Base-by-base conservation (phyloP, 1,284 basidiomycete genomes). In the Microbotryum scabiosae region DNA sequence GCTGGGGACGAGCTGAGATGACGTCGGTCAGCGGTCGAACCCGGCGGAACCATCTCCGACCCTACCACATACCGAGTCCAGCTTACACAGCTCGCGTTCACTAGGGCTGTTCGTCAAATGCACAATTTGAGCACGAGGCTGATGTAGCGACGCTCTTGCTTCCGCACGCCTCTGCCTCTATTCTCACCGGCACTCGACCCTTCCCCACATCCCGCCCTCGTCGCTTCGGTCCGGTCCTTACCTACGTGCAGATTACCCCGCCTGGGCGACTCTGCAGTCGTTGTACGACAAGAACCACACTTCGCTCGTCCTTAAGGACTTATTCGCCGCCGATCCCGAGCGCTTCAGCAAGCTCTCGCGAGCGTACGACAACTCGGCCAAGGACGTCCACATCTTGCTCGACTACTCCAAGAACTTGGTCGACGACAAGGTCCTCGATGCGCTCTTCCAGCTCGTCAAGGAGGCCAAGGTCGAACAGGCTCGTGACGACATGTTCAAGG, bases 361-460 rank as follows among this genome's bases (percentile, higher is more conserved):
- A 65, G 80, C 85, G 67, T 98, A 90, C 79, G 81, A 69, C 79
- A 62, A 83, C 85, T 57, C 76, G 79, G 82, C 83, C 53, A 81
- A 85, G 41, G 80, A 83, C 65, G 85, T 87, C 60, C 85, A 86
- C 57, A 82, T 98, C 78, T 82, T 98, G 64, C 82, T 97, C 73
- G 94, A 98, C 78, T 96, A 88, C 79, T 94, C 90, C 73, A 98
- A 98, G 80, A 97, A 98, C 78, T 78, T 97, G 66, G 83, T 97
- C 80, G 91, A 88, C 64, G 81, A 90, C 71, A 84, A 89, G 65
- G 84, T 97, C 75, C 82, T 75, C 54, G 61, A 67, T 41, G 68
- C 82, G 20, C 84, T 97, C 58, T 81, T 97, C 70, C 77, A 81
- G 32, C 85, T 97, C 63, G 89, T 85, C 26, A 82, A 84, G 64